Evolutionary conservation across 805 yeast genomes (phyloP), one percentile per base, ranked within the genome.

Genomic region (Brettanomyces nanus): DNA sequence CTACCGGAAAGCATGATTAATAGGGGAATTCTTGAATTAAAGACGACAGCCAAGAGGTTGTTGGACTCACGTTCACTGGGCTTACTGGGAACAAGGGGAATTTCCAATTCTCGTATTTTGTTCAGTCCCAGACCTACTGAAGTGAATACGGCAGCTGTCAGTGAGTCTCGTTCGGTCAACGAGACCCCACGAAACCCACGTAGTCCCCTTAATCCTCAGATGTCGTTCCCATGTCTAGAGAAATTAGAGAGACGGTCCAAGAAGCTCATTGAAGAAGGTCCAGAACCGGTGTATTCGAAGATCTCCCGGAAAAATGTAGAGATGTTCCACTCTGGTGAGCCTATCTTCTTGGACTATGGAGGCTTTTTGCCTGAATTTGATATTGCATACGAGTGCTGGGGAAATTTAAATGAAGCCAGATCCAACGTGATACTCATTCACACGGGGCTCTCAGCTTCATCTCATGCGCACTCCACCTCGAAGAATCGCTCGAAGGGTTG

Each of bases 381-480:
- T 47, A 68, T 89, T n/a, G 97, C 96, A 0, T 89, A 84, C 61
- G 97, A 89, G 58, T 75, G 89, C 3, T 89, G 97, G 97, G 97
- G 97, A 2, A 48, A 54, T 5, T 65, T 89, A 45, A 82, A 84
- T 46, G 55, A 61, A 2, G 70, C 65, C 33, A 74, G 64, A 44
- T 73, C 82, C 17, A 89, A 89, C 53, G 83, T 87, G 10, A 73
- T 89, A 17, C 65, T 89, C 27, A 61, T 89, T 7, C 96, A 89
- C 52, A 89, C 97, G 1, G 97, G 97, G 0, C 68, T 89, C 15
- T 84, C 95, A 0, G 96, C 96, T 0, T 84, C 95, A 0, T 85
- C 95, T 2, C 97, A 89, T 63, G 97, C 96, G 7, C 82, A 75
- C 51, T 84, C 95, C 3, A 92, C 84, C 42, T 63, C 66, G 0